Evolutionary conservation across 768 basidiomycete genomes (phyloP), one percentile per base, ranked within the genome.

Genomic region (Cyclocybe aegerita): DNA sequence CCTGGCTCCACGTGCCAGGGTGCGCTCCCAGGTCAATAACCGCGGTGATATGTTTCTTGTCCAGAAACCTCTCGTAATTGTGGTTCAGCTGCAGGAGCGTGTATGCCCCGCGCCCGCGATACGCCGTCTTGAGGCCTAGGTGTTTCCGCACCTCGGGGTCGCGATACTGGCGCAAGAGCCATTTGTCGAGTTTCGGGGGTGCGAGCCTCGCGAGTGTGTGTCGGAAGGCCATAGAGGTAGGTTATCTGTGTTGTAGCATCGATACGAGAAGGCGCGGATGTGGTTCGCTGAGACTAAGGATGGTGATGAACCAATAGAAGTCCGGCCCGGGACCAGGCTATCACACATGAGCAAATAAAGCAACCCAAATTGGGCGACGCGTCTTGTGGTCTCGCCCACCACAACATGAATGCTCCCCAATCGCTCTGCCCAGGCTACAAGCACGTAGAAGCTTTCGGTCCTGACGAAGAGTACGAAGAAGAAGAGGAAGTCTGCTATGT

Each of bases 1-100:
- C 93, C 62, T 97, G 94, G 43, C 87, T 88, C 95, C 96, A 98
- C 0, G 93, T 93, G 0, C 94, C 94, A 0, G 95, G 96, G 0
- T 93, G 91, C 0, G 90, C 90, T 11, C 96, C 95, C 15, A 97
- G 79, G 67, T 97, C 95, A 1, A 95, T 82, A 0, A 96, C 82
- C 12, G 79, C 74, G 1, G 65, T 73, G 4, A 88, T 80, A 47
- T 86, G 76, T 17, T 68, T 65, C 39, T 75, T 67, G 12, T 65
- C 63, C 38, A 86, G 69, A 55, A 92, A 82, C 12, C 70, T 52
- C 9, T 76, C 75, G 65, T 75, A 82, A 34, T 74, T 71, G 0
- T 76, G 66, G 61, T 90, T 74, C 43, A 98, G 79, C 59, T 94
- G 89, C 51, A 93, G 66, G 11, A 98, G 83, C 70, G 98, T 98